Base-by-base conservation (phyloP, 768 basidiomycete species). In the Sutorius australiensis region DNA sequence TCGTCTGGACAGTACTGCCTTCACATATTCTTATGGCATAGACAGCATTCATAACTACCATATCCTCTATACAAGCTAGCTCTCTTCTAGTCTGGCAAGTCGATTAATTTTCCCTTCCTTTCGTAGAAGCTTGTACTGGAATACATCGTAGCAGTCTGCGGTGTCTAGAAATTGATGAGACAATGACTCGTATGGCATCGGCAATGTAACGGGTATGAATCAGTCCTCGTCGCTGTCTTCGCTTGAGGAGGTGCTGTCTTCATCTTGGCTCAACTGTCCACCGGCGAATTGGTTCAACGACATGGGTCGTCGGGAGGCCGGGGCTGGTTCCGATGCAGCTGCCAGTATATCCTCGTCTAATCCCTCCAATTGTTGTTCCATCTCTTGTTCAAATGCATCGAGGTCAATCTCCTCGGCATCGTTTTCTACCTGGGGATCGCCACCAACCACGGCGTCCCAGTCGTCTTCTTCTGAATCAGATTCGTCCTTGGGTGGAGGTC, bases 171-270 rank as follows among this genome's bases (percentile, higher is more conserved):
- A 56, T 46, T 44, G 46, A 54, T 45, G 31, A 14, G 51, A 53
- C 37, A 33, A 51, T 33, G 42, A 4, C 33, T 40, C 36, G 44
- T 55, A 49, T 50, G 34, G 32, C 44, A 48, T 53, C 24, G 14
- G 3, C 39, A 50, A 19, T 44, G 16, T 53, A 47, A 45, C 28
- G 13, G 19, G n/a, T 41, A 47, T 40, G 27, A 31, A 28, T 63
- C 61, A 80, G 56, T 80, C 76, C 46, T 79, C 79, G 53, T 82
- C 81, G 58, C 76, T 80, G 3, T 82, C 80, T 27, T 81, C 73
- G 55, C 80, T 82, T 9, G 77, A 77, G 16, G 76, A 76, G 51
- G 76, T 79, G 37, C 78, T 80, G 46, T 80, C 79, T 28, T 80
- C 77, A 32, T 75, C 71, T 33, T 57, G 71, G 39, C 67, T 72